Conservation (phyloP, 208 protist genomes). For the Leptomonas pyrrhocoris region DNA sequence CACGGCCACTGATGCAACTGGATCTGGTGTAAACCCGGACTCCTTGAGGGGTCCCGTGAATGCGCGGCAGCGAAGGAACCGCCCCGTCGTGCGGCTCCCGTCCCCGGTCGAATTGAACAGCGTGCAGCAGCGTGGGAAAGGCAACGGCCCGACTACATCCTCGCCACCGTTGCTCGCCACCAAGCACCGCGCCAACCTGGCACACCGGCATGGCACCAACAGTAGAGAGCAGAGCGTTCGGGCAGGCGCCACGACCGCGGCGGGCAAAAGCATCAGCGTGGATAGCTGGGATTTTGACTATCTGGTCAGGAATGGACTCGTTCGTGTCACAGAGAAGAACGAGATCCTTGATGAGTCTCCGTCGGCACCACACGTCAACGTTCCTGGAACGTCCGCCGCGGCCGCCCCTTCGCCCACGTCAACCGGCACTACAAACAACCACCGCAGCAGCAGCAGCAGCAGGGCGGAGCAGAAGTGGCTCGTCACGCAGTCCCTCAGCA, state of each 20-base stretch:
- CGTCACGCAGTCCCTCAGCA: slow-evolving; percentile 27
- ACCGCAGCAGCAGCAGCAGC: neutral
- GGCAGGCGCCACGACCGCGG: neutral
- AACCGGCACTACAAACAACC: neutral
- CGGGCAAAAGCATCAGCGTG: neutral
- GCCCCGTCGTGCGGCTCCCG: slow-evolving; percentile 1
- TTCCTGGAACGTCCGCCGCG: no score
- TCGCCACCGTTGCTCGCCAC: neutral
- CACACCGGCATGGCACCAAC: neutral
- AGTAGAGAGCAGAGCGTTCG: neutral
- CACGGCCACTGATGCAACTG: no score
- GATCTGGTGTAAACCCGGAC: no score
- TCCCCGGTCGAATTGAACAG: slow-evolving; percentile 14
- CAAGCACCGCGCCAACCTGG: neutral
- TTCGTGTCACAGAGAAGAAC: neutral
- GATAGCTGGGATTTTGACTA: slow-evolving; percentile 1
- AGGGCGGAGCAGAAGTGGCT: slow-evolving; percentile 1
- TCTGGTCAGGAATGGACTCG: neutral
- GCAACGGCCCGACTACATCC: neutral
- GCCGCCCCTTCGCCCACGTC: neutral
- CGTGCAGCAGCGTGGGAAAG: neutral
- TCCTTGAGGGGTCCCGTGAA: neutral
- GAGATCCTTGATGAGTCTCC: neutral
- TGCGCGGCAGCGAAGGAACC: neutral
- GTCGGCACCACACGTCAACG: no score